Conservation (phyloP, 1,284 basidiomycete species). For the Tylopilus sp. region DNA sequence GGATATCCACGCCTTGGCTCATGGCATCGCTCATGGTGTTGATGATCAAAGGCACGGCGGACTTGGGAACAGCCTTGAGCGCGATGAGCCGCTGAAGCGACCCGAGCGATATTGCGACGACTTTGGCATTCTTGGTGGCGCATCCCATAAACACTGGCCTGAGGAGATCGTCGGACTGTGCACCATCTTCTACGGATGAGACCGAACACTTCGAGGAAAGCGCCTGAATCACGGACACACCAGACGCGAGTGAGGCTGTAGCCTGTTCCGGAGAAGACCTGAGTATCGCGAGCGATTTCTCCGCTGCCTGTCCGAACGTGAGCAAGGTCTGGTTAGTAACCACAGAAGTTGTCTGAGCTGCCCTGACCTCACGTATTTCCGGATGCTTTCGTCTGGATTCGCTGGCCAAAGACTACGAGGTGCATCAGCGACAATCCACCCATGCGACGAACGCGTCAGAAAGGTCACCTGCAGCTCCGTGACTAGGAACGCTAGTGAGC, state of each 20-base stretch:
- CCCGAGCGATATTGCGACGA: slow-evolving; percentile 86
- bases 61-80: slow-evolving; percentile 79
- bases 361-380: slow-evolving; percentile 73
- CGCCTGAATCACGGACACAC: slow-evolving; percentile 37
- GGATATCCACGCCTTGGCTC: slow-evolving; percentile 91
- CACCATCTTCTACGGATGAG: slow-evolving; percentile 52
- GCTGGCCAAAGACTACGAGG: slow-evolving; percentile 60
- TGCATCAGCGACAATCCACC: slow-evolving; percentile 3
- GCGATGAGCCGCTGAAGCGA: slow-evolving; percentile 89
- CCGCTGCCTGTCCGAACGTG: slow-evolving; percentile 57
- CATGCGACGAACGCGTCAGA: neutral
- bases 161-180: slow-evolving; percentile 76
- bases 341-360: neutral
- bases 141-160: slow-evolving; percentile 92
- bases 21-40: slow-evolving; percentile 81
- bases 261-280: slow-evolving; percentile 68
- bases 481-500: slow-evolving; percentile 50
- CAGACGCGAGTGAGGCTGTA: slow-evolving; percentile 56
- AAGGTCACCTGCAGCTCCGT: slow-evolving; percentile 48
- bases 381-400: slow-evolving; percentile 79
- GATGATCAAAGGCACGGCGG: slow-evolving; percentile 73
- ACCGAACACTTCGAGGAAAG: neutral
- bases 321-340: neutral
- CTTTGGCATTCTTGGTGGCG: slow-evolving; percentile 88
- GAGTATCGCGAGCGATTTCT: slow-evolving; percentile 79